These are phyloP conservation scores for Umbelopsis vinacea DNA, from an alignment of 192 early-diverging fungal species.

Conservation along the genomic window DNA sequence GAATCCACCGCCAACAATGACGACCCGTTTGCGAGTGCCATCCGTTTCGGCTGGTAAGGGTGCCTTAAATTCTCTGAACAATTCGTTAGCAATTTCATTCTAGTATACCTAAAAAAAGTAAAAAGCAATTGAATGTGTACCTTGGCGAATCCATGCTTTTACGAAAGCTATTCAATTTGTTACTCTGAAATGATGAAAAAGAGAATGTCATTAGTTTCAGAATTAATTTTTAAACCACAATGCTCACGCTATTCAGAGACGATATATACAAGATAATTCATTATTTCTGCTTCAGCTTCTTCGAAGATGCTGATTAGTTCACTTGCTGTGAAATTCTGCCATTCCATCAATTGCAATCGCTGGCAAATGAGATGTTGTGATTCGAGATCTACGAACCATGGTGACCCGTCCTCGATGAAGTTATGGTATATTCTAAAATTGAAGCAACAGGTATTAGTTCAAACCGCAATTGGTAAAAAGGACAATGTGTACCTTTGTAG, in stretches of 20 bases:
- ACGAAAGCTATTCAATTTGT: slow-evolving; percentile 19
- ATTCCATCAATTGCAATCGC: slow-evolving; percentile 15
- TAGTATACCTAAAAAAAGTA: not conserved
- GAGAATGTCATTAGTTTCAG: not conserved
- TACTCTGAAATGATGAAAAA: not conserved
- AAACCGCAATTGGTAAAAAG: too few relatives aligned
- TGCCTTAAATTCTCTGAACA: not conserved
- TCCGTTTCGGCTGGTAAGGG: not conserved
- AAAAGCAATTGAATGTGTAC: slow-evolving; percentile 12
- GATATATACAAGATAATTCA: slow-evolving; percentile 26
- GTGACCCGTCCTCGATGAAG: slow-evolving; percentile 30
- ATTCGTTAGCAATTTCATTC: not conserved
- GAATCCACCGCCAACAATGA: slow-evolving; percentile 47
- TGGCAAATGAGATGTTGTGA: slow-evolving; percentile 19
- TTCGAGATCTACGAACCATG: slow-evolving; percentile 35
- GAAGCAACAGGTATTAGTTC: not conserved
- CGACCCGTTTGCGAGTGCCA: slow-evolving; percentile 36
- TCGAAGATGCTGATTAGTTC: slow-evolving; percentile 14
- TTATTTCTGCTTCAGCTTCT: slow-evolving; percentile 31
- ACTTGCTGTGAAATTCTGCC: slow-evolving; percentile 16
- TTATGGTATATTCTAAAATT: slow-evolving; percentile 37
- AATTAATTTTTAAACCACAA: not conserved
- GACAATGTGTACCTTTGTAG: too few relatives aligned
- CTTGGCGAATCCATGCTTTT: not conserved
- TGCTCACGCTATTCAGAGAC: too few relatives aligned